Base-by-base conservation (phyloP, 441 rosid genomes). In the Bocquillonia castaneifolia region DNA sequence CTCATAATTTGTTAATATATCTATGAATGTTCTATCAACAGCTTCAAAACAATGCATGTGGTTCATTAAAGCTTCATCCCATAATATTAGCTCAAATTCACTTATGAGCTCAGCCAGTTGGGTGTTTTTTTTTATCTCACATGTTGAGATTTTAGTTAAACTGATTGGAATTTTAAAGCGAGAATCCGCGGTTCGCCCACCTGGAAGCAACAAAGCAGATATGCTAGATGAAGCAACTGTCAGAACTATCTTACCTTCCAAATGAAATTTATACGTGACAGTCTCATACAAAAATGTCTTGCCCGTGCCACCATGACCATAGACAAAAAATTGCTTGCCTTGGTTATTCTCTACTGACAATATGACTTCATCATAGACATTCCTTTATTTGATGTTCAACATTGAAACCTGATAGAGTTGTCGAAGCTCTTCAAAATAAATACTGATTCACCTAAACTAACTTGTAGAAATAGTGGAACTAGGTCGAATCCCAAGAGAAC, bases 291-390 rank as follows among this genome's bases (percentile, higher is more conserved):
- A 20, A 50, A 6, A 50, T 1, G 13, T 50, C 9, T 20, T 50
- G 0, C 13, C 53, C 3, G 1, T 0, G 5, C 54, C 26, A n/a
- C 26, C 54, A 20, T 50, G 15, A 1, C 13, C 13, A 20, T 20
- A 20, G 0, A 48, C 4, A 50, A 50, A 50, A 10, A 45, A 45
- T 45, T 0, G 9, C 9, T 3, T 0, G 0, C 26, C 10, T 4
- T 50, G 2, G 6, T 2, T 10, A n/a, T n/a, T 14, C 3, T n/a
- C 0, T 4, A 50, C 3, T 0, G 7, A 0, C 3, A 3, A 0
- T 1, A 50, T 0, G 0, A 50, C 26, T 5, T n/a, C 10, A 20
- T 50, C 26, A 20, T 50, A 50, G 10, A 50, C 1, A 6, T 7
- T 20, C 2, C 2, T 4, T 20, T 50, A 25, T 18, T 48, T 25